Base-by-base conservation (phyloP, 2,329 filamentous ascomycete species). In the Emydomyces testavorans region DNA sequence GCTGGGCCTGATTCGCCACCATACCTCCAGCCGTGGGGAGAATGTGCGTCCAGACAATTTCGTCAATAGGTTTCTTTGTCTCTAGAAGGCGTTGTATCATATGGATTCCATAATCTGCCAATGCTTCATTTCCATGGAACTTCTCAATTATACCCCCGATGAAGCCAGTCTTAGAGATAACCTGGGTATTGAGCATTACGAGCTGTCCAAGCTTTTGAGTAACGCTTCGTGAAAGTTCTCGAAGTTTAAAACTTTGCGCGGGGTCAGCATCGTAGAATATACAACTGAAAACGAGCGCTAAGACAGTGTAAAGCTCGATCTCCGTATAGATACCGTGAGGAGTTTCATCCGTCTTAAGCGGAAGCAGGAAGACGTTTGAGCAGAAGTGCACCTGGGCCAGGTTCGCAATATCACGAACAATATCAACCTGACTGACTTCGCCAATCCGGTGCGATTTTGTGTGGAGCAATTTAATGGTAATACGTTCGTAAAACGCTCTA, bases 11-110 rank as follows among this genome's bases (percentile, higher is more conserved):
- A 49, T 76, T 78, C 2, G 71, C 66, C 2, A 77, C 73, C 63
- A 75, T 73, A 31, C 73, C 73, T 21, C 72, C 74, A 1, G 74
- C 74, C 0, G 76, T 78, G 26, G 75, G 75, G 35, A 80, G 66
- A 46, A 79, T 72, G 47, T 78, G 72, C 34, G 71, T 72, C 71
- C 72, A 77, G 24, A 77, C 74, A 21, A 78, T 65, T 16, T 75
- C 68, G 21, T 73, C 62, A 4, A 70, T 60, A 1, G 69, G 64
- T 48, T 70, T 64, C 6, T 69, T 66, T 6, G 65, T 68, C 32
- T 68, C 66, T 15, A 76, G 64, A 7, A 79, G 64, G 10, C 71
- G 69, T 46, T 73, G 60, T 51, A 79, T 74, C 66, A 79, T 73
- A 54, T 77, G 71, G 6, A 69, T 63, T 8, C 76, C 77, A 56